Evolutionary conservation across 495 filamentous ascomycete species (phyloP).

Genomic region (Lasiosphaeris hirsuta): DNA sequence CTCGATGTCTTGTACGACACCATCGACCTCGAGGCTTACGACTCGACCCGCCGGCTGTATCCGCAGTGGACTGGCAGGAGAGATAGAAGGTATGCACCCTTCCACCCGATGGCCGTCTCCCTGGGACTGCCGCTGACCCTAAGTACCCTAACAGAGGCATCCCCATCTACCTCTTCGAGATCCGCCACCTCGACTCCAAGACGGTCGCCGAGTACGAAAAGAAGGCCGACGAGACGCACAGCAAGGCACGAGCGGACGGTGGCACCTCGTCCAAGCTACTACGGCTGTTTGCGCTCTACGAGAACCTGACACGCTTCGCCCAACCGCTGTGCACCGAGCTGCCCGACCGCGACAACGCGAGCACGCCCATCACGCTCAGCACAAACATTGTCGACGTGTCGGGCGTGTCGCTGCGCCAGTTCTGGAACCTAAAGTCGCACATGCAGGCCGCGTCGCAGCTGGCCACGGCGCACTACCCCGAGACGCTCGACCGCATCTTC

Average conservation of each 20-base stretch:
- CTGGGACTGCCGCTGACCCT: background rate
- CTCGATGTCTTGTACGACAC: conserved; percentile 71
- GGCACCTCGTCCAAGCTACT: conserved; percentile 66
- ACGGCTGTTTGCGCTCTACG: conserved; percentile 82
- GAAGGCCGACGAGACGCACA: conserved; percentile 52
- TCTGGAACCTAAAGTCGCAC: conserved; percentile 86
- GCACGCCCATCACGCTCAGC: conserved; percentile 77
- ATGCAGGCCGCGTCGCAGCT: conserved; percentile 87
- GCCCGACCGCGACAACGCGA: conserved; percentile 60
- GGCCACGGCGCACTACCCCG: conserved; percentile 89
- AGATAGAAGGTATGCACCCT: conserved; percentile 53
- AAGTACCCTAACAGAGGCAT: conserved; percentile 60
- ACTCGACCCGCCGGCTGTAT: conserved; percentile 74
- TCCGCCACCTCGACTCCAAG: conserved; percentile 76
- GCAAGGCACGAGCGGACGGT: conserved; percentile 53
- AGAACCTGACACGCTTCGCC: conserved; percentile 82
- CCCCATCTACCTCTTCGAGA: conserved; percentile 84
- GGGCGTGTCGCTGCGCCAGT: conserved; percentile 79
- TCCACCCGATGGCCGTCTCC: background rate
- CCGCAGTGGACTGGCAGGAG: conserved; percentile 89
- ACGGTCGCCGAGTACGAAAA: conserved; percentile 74
- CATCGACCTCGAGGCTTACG: conserved; percentile 78
- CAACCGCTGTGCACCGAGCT: conserved; percentile 77
- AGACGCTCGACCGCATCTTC: conserved; percentile 84
- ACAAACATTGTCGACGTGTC: conserved; percentile 90